Conservation (phyloP, 768 basidiomycete species). For the Amanita subjunquillea region DNA sequence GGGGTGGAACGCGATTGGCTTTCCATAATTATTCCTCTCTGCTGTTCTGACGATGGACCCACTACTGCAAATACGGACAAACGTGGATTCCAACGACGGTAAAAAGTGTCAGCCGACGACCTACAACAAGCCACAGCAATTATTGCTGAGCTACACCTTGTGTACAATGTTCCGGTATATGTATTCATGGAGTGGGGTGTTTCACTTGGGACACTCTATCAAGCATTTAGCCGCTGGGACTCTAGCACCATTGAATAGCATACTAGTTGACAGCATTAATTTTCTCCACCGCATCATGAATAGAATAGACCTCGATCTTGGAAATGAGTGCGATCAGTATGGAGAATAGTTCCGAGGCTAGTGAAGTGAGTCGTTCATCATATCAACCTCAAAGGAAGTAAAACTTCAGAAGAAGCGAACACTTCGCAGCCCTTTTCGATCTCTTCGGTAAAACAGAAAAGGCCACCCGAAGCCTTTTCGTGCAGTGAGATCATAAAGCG, state of each 20-base stretch:
- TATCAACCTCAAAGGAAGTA: too few species aligned
- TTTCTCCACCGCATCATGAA: background rate
- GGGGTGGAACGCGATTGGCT: too few species aligned
- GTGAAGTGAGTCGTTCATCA: too few species aligned
- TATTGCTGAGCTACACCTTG: background rate
- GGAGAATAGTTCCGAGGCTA: too few species aligned
- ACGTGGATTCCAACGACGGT: background rate
- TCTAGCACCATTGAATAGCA: background rate
- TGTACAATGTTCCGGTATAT: background rate
- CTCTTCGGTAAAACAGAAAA: too few species aligned
- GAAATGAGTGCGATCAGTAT: background rate
- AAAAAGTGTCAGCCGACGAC: constrained; percentile 1
- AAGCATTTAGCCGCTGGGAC: constrained; percentile 2
- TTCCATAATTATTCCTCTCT: too few species aligned
- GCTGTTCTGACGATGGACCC: background rate
- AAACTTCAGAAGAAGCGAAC: too few species aligned
- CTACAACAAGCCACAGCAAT: background rate
- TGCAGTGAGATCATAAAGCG: too few species aligned
- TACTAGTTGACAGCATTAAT: too few species aligned
- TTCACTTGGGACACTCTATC: constrained; percentile 3
- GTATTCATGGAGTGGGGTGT: constrained; percentile 3
- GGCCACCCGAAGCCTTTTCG: too few species aligned
- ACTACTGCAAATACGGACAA: background rate
- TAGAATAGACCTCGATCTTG: too few species aligned
- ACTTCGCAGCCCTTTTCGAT: too few species aligned